Base-by-base conservation (phyloP, 1,284 basidiomycete genomes). In the Puccinia horiana region DNA sequence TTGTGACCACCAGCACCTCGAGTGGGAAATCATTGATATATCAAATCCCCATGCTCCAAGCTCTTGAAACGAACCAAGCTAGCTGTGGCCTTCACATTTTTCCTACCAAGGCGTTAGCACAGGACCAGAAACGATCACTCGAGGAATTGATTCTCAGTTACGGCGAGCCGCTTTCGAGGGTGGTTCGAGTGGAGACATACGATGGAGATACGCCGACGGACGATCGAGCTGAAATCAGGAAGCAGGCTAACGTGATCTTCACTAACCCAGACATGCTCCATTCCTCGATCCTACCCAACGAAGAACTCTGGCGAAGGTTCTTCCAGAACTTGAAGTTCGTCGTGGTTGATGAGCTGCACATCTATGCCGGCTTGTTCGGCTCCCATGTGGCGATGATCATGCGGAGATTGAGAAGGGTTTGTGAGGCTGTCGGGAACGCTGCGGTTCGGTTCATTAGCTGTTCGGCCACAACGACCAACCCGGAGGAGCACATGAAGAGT, bases 41-140 rank as follows among this genome's bases (percentile, higher is more conserved):
- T 79, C 88, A 94, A 91, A 89, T 95, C 18, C 94, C 94, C 0
- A 87, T 94, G 12, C 87, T 95, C 70, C 89, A 88, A 65, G 91
- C 91, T 81, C 88, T 96, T 69, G 91, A 94, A 86, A 88, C 90
- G 29, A 90, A 93, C 85, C 86, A 86, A 3, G 85, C 87, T 20
- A 86, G 92, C 1, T 95, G 92, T 0, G 94, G 93, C 0, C 90
- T 96, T 74, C 93, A 94, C 85, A 90, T 96, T 70, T 96, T 95
- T 85, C 95, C 94, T 0, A 96, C 95, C 0, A 96, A 96, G 92
- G 94, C 94, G 12, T 88, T 96, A 42, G 94, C 95, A 0, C 95
- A 96, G 87, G 94, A 96, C 86, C 95, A 96, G 87, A 91, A 90
- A 83, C 87, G 88, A 3, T 91, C 92, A 0, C 86, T 95, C 58